Percentiles rank a stretch among this genome's conserved stretches.
Evolutionary conservation across 179 eudicot species (phyloP).

Genomic region (Actinidia polygama): DNA sequence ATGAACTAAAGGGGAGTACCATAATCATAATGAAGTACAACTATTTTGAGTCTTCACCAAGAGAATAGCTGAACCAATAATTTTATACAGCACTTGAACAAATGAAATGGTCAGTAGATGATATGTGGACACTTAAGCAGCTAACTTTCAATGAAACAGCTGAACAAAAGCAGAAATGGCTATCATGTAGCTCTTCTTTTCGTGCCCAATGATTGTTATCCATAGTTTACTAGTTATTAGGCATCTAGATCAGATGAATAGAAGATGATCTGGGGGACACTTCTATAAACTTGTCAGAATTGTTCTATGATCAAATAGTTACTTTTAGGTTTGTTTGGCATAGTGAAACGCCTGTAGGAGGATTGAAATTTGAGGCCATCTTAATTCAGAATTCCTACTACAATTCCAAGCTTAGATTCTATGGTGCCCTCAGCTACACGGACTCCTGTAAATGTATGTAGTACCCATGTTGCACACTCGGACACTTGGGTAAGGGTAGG

Average conservation of each 20-base stretch:
- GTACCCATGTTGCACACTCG: too few relatives aligned
- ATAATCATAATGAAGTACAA: neutral
- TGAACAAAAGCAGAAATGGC: neutral
- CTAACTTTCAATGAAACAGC: neutral
- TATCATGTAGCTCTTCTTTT: neutral
- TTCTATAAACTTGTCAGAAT: neutral
- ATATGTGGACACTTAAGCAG: neutral
- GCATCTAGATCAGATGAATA: neutral
- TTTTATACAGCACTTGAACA: neutral
- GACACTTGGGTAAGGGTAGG: too few relatives aligned
- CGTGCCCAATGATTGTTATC: constrained; percentile 7
- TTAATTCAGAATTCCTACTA: neutral
- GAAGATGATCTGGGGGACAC: neutral
- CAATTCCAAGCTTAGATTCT: neutral
- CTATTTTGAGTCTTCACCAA: neutral
- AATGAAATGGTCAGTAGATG: too few relatives aligned
- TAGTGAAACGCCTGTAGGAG: neutral
- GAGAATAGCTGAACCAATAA: neutral
- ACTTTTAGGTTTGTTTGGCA: neutral
- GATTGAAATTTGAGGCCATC: neutral
- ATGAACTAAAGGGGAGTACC: neutral
- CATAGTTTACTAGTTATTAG: neutral
- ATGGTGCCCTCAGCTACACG: neutral
- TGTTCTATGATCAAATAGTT: neutral
- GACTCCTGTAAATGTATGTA: too few relatives aligned